A percentile compares a stretch with the other conserved stretches of the same genome.
These are phyloP conservation scores for Fusarium sp. DNA, from an alignment of 2,329 filamentous ascomycete genomes.

Conservation along the genomic window DNA sequence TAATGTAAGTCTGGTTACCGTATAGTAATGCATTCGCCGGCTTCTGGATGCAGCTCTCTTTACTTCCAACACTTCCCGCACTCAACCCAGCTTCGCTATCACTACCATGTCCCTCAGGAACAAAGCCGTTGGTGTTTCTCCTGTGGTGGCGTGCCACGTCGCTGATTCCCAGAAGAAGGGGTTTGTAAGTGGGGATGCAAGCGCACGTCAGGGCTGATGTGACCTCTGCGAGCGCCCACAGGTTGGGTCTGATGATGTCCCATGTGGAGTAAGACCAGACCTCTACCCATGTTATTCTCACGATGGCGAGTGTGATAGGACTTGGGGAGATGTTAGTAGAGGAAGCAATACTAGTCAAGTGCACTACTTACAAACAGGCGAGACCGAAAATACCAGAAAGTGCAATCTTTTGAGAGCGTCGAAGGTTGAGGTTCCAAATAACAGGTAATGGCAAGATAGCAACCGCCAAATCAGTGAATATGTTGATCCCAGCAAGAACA, in stretches of 20 bases:
- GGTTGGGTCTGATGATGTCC: conserved; percentile 17
- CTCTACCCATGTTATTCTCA: conserved; percentile 27
- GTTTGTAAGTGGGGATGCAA: conserved; percentile 35
- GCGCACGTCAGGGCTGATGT: conserved; percentile 32
- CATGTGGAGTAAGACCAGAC: conserved; percentile 6
- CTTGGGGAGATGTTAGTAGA: background rate
- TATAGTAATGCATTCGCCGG: background rate
- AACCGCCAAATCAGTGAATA: conserved; percentile 32
- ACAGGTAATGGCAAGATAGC: conserved; percentile 26
- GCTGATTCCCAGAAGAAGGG: conserved; percentile 1
- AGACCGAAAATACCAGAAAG: conserved; percentile 26
- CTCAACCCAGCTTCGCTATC: conserved; percentile 14
- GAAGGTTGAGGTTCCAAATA: conserved; percentile 30
- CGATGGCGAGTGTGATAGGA: conserved; percentile 24
- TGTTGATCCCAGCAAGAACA: conserved; percentile 13
- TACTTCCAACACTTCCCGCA: background rate
- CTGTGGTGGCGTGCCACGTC: background rate
- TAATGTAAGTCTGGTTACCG: conserved; percentile 16
- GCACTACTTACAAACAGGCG: conserved; percentile 26
- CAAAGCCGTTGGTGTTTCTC: background rate
- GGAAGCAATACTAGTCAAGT: fast-evolving
- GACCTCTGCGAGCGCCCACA: conserved; percentile 35
- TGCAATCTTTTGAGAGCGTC: conserved; percentile 21
- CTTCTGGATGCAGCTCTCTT: background rate
- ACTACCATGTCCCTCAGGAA: background rate